Conservation (phyloP, 208 protist species). For the Trypanosoma mega region DNA sequence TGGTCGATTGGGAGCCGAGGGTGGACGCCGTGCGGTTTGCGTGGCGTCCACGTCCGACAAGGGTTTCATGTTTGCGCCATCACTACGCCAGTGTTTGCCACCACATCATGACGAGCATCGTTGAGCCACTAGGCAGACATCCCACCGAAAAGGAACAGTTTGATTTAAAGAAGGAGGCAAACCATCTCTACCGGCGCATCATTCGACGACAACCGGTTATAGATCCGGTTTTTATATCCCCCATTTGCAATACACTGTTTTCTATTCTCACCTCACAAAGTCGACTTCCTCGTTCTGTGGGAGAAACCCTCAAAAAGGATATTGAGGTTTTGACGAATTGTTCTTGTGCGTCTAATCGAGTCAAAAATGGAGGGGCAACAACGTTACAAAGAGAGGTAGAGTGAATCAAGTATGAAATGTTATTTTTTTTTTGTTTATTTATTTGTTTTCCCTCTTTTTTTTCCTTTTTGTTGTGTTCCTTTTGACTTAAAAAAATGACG, state of each 20-base stretch:
- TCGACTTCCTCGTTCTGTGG: constrained; percentile 27
- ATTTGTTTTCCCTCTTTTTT: constrained; percentile 16
- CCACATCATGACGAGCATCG: constrained; percentile 38
- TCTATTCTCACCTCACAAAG: constrained; percentile 40
- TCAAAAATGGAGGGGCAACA: too few species aligned
- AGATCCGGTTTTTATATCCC: constrained; percentile 45
- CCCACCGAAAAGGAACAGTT: constrained; percentile 17
- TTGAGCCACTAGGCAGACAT: constrained; percentile 26
- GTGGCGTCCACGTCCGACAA: constrained; percentile 28
- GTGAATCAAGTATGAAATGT: too few species aligned
- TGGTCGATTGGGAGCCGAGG: constrained; percentile 32
- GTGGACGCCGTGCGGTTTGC: constrained; percentile 34
- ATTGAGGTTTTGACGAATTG: constrained; percentile 15
- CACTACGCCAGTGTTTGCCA: constrained; percentile 43
- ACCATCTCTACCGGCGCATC: constrained; percentile 44
- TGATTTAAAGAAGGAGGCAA: constrained; percentile 39
- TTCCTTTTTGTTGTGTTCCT: constrained; percentile 9
- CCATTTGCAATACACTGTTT: constrained; percentile 41
- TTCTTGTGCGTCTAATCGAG: not conserved
- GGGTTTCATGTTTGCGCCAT: constrained; percentile 31
- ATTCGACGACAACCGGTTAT: constrained; percentile 53
- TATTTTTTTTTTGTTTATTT: constrained; percentile 31
- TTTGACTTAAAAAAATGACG: not conserved
- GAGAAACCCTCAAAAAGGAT: constrained; percentile 37
- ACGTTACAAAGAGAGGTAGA: too few species aligned